Evolutionary conservation across 441 rosid species (phyloP).

Genomic region (Dalechampia spathulata): DNA sequence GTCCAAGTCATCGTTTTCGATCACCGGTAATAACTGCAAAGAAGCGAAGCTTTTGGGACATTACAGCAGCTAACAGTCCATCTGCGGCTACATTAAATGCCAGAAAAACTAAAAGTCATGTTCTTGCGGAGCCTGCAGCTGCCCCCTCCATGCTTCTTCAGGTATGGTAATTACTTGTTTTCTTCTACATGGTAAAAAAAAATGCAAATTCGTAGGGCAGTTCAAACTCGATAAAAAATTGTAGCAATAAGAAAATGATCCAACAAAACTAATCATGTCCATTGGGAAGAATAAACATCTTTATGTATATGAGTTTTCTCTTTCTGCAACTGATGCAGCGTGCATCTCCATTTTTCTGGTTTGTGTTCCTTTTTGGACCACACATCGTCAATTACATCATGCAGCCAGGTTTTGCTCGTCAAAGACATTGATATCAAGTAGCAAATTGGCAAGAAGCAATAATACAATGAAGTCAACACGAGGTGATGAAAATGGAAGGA

Average conservation of each 20-base stretch:
- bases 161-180: constrained; percentile 27
- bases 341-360: constrained; percentile 25
- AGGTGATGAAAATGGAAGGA: too few species aligned
- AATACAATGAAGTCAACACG: too few species aligned
- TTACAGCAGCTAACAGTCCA: constrained; percentile 68
- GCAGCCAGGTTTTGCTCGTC: constrained; percentile 76
- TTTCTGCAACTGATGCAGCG: constrained; percentile 18
- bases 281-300: background rate
- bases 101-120: constrained; percentile 76
- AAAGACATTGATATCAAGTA: constrained; percentile 21
- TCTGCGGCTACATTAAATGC: constrained; percentile 38
- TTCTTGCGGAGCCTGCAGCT: constrained; percentile 33
- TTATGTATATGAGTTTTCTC: background rate
- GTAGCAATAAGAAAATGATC: too few species aligned
- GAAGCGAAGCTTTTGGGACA: constrained; percentile 93
- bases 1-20: constrained; percentile 68
- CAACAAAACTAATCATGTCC: too few species aligned
- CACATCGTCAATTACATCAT: constrained; percentile 20
- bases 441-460: too few species aligned
- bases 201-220: too few species aligned
- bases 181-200: background rate
- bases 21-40: constrained; percentile 70
- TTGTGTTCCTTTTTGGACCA: constrained; percentile 17
- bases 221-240: too few species aligned
- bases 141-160: constrained; percentile 92